Evolutionary conservation across 208 protist species (phyloP), one percentile per base, ranked within the genome.

Genomic region (Trypanosoma brucei): DNA sequence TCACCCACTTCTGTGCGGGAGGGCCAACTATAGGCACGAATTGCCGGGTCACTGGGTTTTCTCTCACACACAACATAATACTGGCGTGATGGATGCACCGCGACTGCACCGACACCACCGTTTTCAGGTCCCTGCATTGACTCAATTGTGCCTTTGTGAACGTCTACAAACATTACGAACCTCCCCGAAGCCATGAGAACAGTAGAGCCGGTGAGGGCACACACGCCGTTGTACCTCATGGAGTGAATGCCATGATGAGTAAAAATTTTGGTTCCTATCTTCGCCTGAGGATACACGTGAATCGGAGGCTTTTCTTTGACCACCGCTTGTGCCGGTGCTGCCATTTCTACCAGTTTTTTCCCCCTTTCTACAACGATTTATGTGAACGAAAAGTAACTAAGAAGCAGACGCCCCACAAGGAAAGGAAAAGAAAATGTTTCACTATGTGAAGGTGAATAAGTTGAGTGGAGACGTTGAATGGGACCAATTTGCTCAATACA

Each of bases 61-160:
- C 86, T 85, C 63, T 97, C 95, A 11, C 83, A 94, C 0, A 98
- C 81, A 31, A 91, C 86, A 73, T 93, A 90, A 51, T 58, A 95
- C 53, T 44, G 40, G 2, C 68, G 69, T 31, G 75, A 75, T 22
- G 90, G 90, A 58, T 95, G 90, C 8, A 87, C 84, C 3, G 73
- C 76, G 14, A 93, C 70, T 31, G 70, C 70, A 33, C 86, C 83
- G 7, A 93, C 70, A 4, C 79, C 86, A 4, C 83, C 81, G 52
- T 84, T 66, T 22, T 50, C 75, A 31, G 74, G 76, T 0, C 86
- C 79, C n/a, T 74, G 65, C 56, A 80, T 67, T n/a, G 78, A 84
- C 45, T 86, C 73, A 44, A 90, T 68, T 6, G 34, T 57, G 5
- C 79, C 78, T 7, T 65, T 81, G n/a, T 68, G 61, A 2, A 92